Base-by-base conservation (phyloP, 202 grass and related monocot genomes). In the Setaria italica region DNA sequence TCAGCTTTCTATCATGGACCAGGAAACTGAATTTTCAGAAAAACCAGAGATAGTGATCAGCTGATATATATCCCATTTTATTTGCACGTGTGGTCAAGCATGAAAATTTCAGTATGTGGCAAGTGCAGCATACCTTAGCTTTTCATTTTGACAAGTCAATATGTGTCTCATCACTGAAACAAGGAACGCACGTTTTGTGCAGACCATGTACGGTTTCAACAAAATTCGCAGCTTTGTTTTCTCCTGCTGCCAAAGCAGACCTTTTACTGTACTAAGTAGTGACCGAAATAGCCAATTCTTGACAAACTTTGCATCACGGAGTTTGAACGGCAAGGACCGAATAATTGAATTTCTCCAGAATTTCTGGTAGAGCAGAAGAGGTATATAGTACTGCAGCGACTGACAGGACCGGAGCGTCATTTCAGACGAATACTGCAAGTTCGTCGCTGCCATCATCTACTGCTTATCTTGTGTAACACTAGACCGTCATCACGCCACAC, bases 161-260 rank as follows among this genome's bases (percentile, higher is more conserved):
- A n/a, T 8, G 12, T 41, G 50, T 45, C 35, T 7, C 39, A 41
- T 6, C 50, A 1, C 1, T 58, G 6, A 59, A 60, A 37, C 21
- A 72, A 82, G 2, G 9, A 21, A 42, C 5, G 53, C 41, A 72
- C 16, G 43, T 54, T 80, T 80, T 39, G 62, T 21, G 11, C 16
- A n/a, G 32, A 9, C 29, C 11, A 53, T 35, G 15, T 47, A 51
- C 1, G 30, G 6, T 62, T 47, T 15, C 3, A 14, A 72, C 67
- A 72, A 82, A 60, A 72, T 47, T 39, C 6, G 30, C 35, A 49
- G 50, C 32, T 70, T 81, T 25, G 8, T 43, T 13, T 69, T 15
- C 8, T 43, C n/a, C 12, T 25, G 80, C 80, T 63, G 80, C 30
- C 69, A 63, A 39, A 53, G 20, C 17, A 64, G 17, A 74, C n/a